Base-by-base conservation (phyloP, 225 moss, liverwort and hornwort species). In the Ulota crispa region DNA sequence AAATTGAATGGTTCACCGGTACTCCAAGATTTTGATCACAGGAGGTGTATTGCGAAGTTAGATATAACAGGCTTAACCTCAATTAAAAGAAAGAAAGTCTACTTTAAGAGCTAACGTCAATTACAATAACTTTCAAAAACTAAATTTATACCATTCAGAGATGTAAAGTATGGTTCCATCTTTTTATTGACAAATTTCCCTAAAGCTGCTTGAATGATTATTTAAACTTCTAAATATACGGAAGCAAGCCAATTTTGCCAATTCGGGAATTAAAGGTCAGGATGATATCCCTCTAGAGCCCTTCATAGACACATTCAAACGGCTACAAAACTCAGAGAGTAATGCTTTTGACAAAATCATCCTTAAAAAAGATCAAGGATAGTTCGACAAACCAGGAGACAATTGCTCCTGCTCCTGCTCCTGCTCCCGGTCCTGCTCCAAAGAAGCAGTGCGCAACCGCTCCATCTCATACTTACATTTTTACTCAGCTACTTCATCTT, bases 381-480 rank as follows among this genome's bases (percentile, higher is more conserved):
- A 65, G 31, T 56, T 75, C 4, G 3, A 84, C 83, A 47, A 77
- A 88, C 88, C 90, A 74, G 77, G 82, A 82, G 82, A 79, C 55
- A 74, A 84, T 32, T 86, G 76, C 76, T 65, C 87, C 28, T 62
- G 70, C 60, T 78, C 82, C 28, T 62, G 66, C 60, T 78, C 82
- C 52, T 37, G 83, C 76, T 79, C 65, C 59, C 66, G 52, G 60
- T 81, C 82, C 69, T 73, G 88, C 78, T 82, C 91, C 73, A 89
- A 80, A 75, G 88, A 87, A 78, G 73, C 73, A 63, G 76, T 84
- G 11, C 93, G 87, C 66, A 91, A 80, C 6, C 89, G 83, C 85
- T 96, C 93, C 86, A 96, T 82, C 85, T 96, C 89, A 73, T 96
- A 94, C 84, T 94, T 96, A 59, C 86, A 85, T 88, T 94, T 94